Base-by-base conservation (phyloP, 805 yeast genomes). In the Hanseniaspora meyeri region DNA sequence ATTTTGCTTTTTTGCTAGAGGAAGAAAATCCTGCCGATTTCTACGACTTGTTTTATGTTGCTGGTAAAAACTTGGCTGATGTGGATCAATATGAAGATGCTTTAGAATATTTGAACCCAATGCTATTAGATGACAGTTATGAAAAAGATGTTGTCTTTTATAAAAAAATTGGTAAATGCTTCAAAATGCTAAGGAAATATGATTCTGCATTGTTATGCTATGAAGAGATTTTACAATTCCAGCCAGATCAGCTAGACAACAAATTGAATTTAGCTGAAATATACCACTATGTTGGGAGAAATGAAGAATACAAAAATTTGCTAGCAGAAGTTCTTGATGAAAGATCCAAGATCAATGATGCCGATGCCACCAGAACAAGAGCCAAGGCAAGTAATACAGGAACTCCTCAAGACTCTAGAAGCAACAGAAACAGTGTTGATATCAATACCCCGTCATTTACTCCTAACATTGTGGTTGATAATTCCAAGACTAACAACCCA, bases 181-280 rank as follows among this genome's bases (percentile, higher is more conserved):
- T 78, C 58, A 74, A 83, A 60, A 93, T 86, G 64, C 74, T 82
- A 0, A 89, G 83, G 20, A 82, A 85, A 55, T 86, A 78, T 62
- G 74, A 70, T 29, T 77, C 77, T 51, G 95, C 95, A 0, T 79
- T 77, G 61, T 72, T 71, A 34, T 81, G 82, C 1, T 85, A 80
- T 64, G 70, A 71, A 49, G 69, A 77, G 14, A 76, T 85, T 2
- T 66, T 84, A 20, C 71, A 71, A n/a, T 66, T 68, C 40, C 81
- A 80, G 10, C 85, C 87, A 0, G 74, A 74, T 10, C 82, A 87
- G 62, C 69, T 85, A 36, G 95, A 89, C 59, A 78, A 83, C 11
- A 81, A 85, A 62, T 74, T 90, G 32, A 83, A 86, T 0, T 72
- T 93, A 29, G 95, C 93, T 0, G 97, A 93, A 69, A 80, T 88